Evolutionary conservation across 805 yeast species (phyloP), one percentile per base, ranked within the genome.

Genomic region (Alloascoidea africana): DNA sequence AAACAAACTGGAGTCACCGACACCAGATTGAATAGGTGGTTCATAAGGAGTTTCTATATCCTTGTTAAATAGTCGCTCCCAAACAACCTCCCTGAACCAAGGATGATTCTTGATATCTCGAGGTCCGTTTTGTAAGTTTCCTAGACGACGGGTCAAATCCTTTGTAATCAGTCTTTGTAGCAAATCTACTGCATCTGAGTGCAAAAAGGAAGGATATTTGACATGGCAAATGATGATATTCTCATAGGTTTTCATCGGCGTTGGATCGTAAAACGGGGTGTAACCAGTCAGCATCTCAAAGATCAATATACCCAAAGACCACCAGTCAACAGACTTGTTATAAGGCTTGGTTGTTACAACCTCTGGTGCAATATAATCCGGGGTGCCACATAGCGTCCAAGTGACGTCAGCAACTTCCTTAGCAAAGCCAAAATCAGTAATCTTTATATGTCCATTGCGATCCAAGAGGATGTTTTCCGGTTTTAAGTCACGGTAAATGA

Each of bases 281-380:
- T 83, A 85, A 4, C 97, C 97, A 4, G 96, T 84, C 44, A 87
- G 69, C 97, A 87, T 87, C 60, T 87, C 97, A 56, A 76, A 87
- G 33, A 87, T 85, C 41, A 87, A 65, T 18, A 87, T 80, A 4
- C 97, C 97, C 46, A 87, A 67, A 0, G 95, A 84, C 97, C 97
- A 87, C 96, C 96, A 89, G 57, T 87, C 97, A 27, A 89, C 95
- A 16, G 94, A 79, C 59, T 87, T 87, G 59, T 89, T 89, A 60
- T 87, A 87, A 2, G 96, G 94, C 58, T 86, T 86, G 11, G 95
- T 80, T 15, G 94, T 81, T 41, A 89, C 86, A 6, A 89, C 96
- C 59, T 87, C 97, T 1, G 97, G 96, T 0, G 97, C 97, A 48
- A 89, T 87, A 62, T 87, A 87, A 58, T 87, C 96, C 0, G 96